Base-by-base conservation (phyloP, 2,329 filamentous ascomycete genomes). In the Hypoxylon rubiginosum region DNA sequence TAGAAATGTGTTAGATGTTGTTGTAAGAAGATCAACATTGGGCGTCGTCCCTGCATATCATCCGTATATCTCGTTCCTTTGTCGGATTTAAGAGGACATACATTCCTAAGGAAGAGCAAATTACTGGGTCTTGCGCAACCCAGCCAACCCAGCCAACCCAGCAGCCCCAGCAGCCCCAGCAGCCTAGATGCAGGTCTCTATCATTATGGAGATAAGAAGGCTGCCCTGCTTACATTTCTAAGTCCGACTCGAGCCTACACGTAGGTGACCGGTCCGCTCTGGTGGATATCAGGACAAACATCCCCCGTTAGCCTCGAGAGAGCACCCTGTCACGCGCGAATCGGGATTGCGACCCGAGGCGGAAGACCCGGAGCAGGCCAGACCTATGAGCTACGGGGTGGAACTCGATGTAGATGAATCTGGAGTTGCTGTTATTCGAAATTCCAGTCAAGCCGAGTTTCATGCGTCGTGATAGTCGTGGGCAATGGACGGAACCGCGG, bases 171-270 rank as follows among this genome's bases (percentile, higher is more conserved):
- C 21, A 24, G 21, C 21, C 21, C 49, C 21, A 24, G 21, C 21
- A 24, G 21, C 21, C 21, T 28, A 26, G 19, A n/a, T 39, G 52
- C 41, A 64, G 36, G 49, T 50, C 32, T 46, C 7, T 28, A n/a
- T 58, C 46, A 36, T 30, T 46, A 39, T 60, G 56, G 59, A 54
- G 55, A 60, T 66, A 57, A 49, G 39, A 50, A n/a, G 30, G 19
- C 32, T 43, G 30, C 30, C 17, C 46, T 56, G 10, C 15, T 26
- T 19, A 45, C 3, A 19, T n/a, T 8, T 43, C 43, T 58, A 58
- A 39, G 15, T 65, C 62, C 57, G 41, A 45, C 21, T 39, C 21
- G 15, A 34, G n/a, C 11, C 48, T 51, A 26, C 21, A 28, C 19
- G 19, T 13, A 24, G 21, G 19, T 15, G 45, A n/a, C 11, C 45